Percentiles rank a stretch among this genome's conserved stretches.
Evolutionary conservation across 2,329 filamentous ascomycete genomes (phyloP).

Genomic region (Aureobasidium sp.): DNA sequence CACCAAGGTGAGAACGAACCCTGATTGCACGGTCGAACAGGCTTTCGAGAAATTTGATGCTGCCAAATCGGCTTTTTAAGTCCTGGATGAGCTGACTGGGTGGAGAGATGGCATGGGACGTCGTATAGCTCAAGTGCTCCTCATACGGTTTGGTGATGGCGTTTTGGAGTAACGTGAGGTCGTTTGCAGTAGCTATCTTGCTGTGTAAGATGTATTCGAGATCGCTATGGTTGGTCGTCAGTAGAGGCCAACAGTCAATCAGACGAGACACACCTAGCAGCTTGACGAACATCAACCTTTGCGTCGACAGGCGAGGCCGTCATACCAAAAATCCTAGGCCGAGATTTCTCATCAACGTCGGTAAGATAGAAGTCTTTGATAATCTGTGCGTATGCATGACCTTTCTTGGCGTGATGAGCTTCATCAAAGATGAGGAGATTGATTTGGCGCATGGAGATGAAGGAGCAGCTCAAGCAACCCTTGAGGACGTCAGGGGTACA

Average conservation of each 20-base stretch:
- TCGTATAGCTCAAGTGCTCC: slow-evolving; percentile 49
- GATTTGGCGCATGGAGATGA: slow-evolving; percentile 71
- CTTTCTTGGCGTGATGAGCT: slow-evolving; percentile 91
- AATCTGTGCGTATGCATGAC: slow-evolving; percentile 81
- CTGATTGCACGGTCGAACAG: slow-evolving; percentile 52
- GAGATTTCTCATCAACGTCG: slow-evolving; percentile 33
- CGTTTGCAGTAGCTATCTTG: slow-evolving; percentile 68
- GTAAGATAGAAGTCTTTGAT: slow-evolving; percentile 76
- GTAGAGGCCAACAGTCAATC: neutral
- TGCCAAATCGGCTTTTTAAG: slow-evolving; percentile 45
- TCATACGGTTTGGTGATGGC: slow-evolving; percentile 52
- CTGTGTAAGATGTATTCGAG: slow-evolving; percentile 72
- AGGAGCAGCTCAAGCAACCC: slow-evolving; percentile 68
- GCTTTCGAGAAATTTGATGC: slow-evolving; percentile 44
- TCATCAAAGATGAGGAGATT: slow-evolving; percentile 93
- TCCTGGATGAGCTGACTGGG: slow-evolving; percentile 55
- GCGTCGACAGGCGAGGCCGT: slow-evolving; percentile 92
- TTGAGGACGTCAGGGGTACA: slow-evolving; percentile 85
- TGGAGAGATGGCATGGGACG: slow-evolving; percentile 39
- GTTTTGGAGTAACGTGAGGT: slow-evolving; percentile 50
- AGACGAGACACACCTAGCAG: slow-evolving; percentile 41
- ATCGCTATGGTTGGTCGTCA: slow-evolving; percentile 29
- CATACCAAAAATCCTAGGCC: slow-evolving; percentile 87
- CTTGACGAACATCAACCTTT: slow-evolving; percentile 60
- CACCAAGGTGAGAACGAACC: slow-evolving; percentile 59